These are phyloP conservation scores for Pichia inconspicua DNA, from an alignment of 1,139 yeast species.

Conservation along the genomic window DNA sequence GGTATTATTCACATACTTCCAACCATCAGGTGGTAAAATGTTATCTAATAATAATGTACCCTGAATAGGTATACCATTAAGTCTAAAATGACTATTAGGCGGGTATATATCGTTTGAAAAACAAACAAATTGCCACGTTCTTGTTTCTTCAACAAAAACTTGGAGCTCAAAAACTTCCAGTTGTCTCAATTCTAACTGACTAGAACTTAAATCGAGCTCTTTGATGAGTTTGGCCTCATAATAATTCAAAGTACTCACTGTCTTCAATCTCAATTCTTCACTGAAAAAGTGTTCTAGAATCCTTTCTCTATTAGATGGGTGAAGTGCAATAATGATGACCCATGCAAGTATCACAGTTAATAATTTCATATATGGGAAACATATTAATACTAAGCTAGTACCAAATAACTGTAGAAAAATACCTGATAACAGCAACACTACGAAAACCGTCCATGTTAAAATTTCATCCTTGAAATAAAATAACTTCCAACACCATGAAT, in stretches of 20 bases:
- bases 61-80: slow-evolving; percentile 25
- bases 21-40: slow-evolving; percentile 48
- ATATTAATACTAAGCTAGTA: slow-evolving; percentile 11
- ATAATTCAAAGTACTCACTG: slow-evolving; percentile 39
- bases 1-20: slow-evolving; percentile 38
- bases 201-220: slow-evolving; percentile 29
- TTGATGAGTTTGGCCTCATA: slow-evolving; percentile 36
- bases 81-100: slow-evolving; percentile 31
- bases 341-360: slow-evolving; percentile 40
- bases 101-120: slow-evolving; percentile 51
- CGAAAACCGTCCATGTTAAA: slow-evolving; percentile 46
- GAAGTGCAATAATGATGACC: slow-evolving; percentile 40
- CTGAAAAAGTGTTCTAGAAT: slow-evolving; percentile 41
- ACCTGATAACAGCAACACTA: slow-evolving; percentile 28
- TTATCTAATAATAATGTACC: slow-evolving; percentile 31
- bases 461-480: slow-evolving; percentile 62
- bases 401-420: slow-evolving; percentile 27
- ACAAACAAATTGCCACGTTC: slow-evolving; percentile 55
- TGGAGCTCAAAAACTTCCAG: slow-evolving; percentile 73
- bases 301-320: slow-evolving; percentile 46
- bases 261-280: slow-evolving; percentile 52
- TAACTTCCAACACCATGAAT: slow-evolving; percentile 45
- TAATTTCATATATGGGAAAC: slow-evolving; percentile 37
- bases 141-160: slow-evolving; percentile 37
- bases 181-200: slow-evolving; percentile 31